Conservation (phyloP, 2,329 filamentous ascomycete genomes). For the Xylaria multiplex region DNA sequence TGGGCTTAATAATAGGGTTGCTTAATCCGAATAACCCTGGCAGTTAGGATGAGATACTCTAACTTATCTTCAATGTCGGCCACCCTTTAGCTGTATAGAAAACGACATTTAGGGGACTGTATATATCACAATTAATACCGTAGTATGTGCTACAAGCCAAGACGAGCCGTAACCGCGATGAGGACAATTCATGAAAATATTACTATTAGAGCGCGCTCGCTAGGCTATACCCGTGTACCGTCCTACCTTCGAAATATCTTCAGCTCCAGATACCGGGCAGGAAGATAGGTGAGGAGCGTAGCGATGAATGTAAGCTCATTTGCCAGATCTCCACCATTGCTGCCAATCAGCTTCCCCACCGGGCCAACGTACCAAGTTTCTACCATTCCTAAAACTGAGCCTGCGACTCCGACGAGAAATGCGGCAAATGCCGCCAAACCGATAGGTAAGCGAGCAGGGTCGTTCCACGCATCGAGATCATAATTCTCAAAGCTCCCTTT, state of each 20-base stretch:
- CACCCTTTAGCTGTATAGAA: neutral
- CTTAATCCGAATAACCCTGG: no score
- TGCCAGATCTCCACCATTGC: slow-evolving; percentile 59
- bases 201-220: neutral
- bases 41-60: neutral
- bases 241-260: slow-evolving; percentile 55
- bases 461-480: slow-evolving; percentile 61
- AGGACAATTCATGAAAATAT: neutral
- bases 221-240: neutral
- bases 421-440: slow-evolving; percentile 56
- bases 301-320: slow-evolving; percentile 64
- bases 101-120: neutral
- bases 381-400: slow-evolving; percentile 65
- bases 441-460: slow-evolving; percentile 54
- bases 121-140: slow-evolving; percentile 5
- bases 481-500: slow-evolving; percentile 55
- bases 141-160: neutral
- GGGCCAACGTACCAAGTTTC: slow-evolving; percentile 65
- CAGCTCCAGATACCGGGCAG: slow-evolving; percentile 60
- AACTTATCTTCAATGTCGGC: neutral
- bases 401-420: slow-evolving; percentile 56
- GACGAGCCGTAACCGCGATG: neutral
- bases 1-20: neutral
- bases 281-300: slow-evolving; percentile 58
- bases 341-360: slow-evolving; percentile 56